phyloP scores from a whole-genome alignment of 2,329 filamentous ascomycete genomes.

The Fusarium xylarioides region DNA sequence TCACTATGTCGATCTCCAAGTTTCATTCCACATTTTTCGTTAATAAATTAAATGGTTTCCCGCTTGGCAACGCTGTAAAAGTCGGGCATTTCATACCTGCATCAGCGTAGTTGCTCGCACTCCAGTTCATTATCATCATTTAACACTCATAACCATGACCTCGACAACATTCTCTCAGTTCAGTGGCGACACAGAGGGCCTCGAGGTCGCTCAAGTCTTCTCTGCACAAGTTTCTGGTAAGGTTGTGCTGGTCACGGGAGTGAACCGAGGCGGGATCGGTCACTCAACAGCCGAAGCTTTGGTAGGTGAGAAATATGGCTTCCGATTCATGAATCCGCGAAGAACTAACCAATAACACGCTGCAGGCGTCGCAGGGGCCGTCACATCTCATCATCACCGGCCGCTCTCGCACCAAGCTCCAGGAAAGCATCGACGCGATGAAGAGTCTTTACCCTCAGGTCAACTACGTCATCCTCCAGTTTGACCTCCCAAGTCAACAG shows the following conservation, averaged over 20 bases:
- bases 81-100: not conserved
- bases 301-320: not conserved
- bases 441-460: not conserved
- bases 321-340: fast-evolving
- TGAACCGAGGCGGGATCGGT: not conserved
- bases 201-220: not conserved
- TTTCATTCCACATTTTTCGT: fast-evolving
- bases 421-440: not conserved
- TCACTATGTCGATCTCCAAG: not conserved
- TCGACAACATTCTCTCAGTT: not conserved
- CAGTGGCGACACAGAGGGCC: not conserved
- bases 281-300: not conserved
- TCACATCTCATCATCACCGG: not conserved
- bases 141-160: not conserved
- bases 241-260: not conserved
- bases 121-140: too few relatives aligned
- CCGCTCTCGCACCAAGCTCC: not conserved
- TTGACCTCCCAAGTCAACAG: not conserved
- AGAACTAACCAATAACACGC: fast-evolving
- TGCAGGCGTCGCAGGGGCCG: not conserved
- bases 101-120: not conserved
- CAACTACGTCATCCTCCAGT: not conserved
- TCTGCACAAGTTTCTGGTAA: not conserved
- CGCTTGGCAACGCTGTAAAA: fast-evolving
- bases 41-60: fast-evolving